Evolutionary conservation across 192 early-diverging fungal species (phyloP).

Genomic region (Jimgerdemannia flammicorona): DNA sequence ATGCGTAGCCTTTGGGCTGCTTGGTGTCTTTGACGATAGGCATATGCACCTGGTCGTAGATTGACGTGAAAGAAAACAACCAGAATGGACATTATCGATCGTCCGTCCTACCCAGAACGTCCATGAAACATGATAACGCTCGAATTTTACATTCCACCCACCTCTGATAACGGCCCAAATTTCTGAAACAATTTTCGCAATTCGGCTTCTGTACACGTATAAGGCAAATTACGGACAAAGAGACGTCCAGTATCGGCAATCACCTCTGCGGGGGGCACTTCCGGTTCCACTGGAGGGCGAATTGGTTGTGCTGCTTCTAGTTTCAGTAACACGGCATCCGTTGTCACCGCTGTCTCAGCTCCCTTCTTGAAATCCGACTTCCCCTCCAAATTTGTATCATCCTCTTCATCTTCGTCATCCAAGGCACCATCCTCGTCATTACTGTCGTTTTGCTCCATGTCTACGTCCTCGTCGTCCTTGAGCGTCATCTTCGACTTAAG

Average conservation of each 20-base stretch:
- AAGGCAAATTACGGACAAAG: constrained; percentile 92
- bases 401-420: constrained; percentile 20
- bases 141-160: constrained; percentile 15
- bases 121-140: not conserved
- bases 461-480: constrained; percentile 20
- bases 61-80: not conserved
- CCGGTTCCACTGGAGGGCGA: constrained; percentile 35
- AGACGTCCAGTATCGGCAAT: constrained; percentile 95
- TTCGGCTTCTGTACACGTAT: constrained; percentile 86
- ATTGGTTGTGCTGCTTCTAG: constrained; percentile 15
- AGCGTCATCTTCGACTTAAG: constrained; percentile 59
- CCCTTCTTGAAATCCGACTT: constrained; percentile 10
- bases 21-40: constrained; percentile 92
- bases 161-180: constrained; percentile 89
- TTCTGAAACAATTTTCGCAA: constrained; percentile 74
- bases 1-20: constrained; percentile 91
- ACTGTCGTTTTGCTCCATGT: constrained; percentile 19
- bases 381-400: constrained; percentile 20
- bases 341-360: not conserved
- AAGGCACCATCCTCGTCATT: constrained; percentile 17
- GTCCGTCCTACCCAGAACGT: not conserved
- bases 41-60: constrained; percentile 68
- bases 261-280: constrained; percentile 48
- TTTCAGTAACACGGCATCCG: constrained; percentile 1
- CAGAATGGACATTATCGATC: constrained; percentile 1